Percentiles rank a stretch among this genome's conserved stretches.
Evolutionary conservation across 169 alveolate species (phyloP).

Genomic region (Plasmodium relictum): DNA sequence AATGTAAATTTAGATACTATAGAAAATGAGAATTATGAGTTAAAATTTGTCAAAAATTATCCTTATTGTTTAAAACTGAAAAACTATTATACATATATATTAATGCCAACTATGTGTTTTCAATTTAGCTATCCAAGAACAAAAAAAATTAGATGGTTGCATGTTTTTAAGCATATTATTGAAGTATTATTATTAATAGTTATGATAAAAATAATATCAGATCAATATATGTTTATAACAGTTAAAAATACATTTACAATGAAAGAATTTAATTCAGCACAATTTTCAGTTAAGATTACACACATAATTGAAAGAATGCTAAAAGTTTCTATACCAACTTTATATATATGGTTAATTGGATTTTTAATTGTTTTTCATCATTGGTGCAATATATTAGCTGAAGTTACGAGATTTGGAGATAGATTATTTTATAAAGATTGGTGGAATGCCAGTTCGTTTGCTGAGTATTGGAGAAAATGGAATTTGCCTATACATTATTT

Average conservation of each 20-base stretch:
- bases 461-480: constrained; percentile 95
- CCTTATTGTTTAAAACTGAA: constrained; percentile 90
- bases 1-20: constrained; percentile 73
- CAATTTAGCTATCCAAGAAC: constrained; percentile 91
- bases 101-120: constrained; percentile 95
- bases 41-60: constrained; percentile 75
- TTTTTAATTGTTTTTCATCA: constrained; percentile 94
- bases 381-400: constrained; percentile 94
- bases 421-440: constrained; percentile 95
- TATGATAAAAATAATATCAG: constrained; percentile 88
- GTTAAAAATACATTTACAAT: constrained; percentile 91
- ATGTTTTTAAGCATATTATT: constrained; percentile 81
- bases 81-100: constrained; percentile 87
- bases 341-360: constrained; percentile 94
- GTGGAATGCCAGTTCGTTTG: constrained; percentile 95
- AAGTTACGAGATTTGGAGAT: constrained; percentile 95
- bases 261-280: constrained; percentile 87
- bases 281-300: constrained; percentile 72
- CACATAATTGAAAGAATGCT: constrained; percentile 86
- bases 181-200: constrained; percentile 82
- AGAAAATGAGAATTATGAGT: constrained; percentile 22
- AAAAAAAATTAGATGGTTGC: constrained; percentile 84
- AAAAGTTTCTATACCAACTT: constrained; percentile 92
- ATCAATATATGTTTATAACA: constrained; percentile 91
- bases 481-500: constrained; percentile 96